Evolutionary conservation across 805 yeast genomes (phyloP).

Genomic region (Cyberlindnera veronae): DNA sequence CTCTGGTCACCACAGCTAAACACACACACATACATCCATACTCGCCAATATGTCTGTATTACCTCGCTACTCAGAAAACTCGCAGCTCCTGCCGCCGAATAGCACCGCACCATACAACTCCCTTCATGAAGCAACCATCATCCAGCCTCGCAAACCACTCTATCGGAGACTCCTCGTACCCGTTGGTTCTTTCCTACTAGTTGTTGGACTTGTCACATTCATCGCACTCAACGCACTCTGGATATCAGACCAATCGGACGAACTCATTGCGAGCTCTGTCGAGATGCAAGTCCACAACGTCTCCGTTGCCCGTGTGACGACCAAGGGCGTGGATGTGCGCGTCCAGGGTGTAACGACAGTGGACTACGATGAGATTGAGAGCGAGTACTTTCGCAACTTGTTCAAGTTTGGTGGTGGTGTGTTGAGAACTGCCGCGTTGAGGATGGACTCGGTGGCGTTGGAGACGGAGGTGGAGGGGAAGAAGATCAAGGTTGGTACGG

Average conservation of each 20-base stretch:
- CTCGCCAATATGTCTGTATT: too few species aligned
- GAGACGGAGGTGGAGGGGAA: constrained; percentile 23
- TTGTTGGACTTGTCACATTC: too few species aligned
- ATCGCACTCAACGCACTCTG: constrained; percentile 2
- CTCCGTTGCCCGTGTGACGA: constrained; percentile 29
- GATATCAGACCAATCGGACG: constrained; percentile 27
- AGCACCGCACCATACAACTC: too few species aligned
- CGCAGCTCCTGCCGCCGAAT: too few species aligned
- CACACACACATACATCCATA: too few species aligned
- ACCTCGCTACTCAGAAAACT: too few species aligned
- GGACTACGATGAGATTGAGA: constrained; percentile 31
- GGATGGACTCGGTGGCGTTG: constrained; percentile 31
- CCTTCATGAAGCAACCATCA: too few species aligned
- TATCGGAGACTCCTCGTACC: too few species aligned
- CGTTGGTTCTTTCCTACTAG: too few species aligned
- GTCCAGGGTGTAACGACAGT: constrained; percentile 31
- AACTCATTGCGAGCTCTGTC: constrained; percentile 31
- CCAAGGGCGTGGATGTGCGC: constrained; percentile 32
- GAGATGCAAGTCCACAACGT: constrained; percentile 31
- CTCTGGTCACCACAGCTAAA: too few species aligned
- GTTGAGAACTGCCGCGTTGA: constrained; percentile 28
- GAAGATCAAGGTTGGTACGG: constrained; percentile 30
- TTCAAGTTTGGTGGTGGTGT: constrained; percentile 34
- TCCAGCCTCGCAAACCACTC: too few species aligned
- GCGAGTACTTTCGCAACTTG: constrained; percentile 23